Evolutionary conservation across 148 eudicot species (phyloP).

Genomic region (Camellia lanceoleosa): DNA sequence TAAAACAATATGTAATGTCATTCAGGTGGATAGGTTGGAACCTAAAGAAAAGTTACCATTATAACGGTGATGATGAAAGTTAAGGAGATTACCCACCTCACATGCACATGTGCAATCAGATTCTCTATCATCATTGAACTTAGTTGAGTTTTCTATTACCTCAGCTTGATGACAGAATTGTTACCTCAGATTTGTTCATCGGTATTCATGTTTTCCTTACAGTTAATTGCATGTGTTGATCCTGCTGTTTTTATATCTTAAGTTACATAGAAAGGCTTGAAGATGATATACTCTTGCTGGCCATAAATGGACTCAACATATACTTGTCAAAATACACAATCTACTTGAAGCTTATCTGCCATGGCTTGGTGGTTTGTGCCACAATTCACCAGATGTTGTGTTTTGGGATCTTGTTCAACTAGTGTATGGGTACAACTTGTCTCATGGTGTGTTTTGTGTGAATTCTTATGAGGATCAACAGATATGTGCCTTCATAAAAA

Average conservation of each 20-base stretch:
- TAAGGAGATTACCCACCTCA: background rate
- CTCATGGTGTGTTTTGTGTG: too few relatives aligned
- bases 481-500: background rate
- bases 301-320: background rate
- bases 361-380: conserved; percentile 2
- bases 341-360: background rate
- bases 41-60: background rate
- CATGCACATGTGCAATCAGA: background rate
- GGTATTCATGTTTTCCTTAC: too few relatives aligned
- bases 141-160: background rate
- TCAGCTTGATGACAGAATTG: background rate
- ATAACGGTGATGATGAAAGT: background rate
- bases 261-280: background rate
- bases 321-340: too few relatives aligned
- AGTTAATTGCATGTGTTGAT: background rate
- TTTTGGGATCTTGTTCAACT: background rate
- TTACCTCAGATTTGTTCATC: background rate
- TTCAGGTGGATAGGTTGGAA: conserved; percentile 1
- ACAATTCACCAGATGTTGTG: background rate
- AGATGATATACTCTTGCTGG: background rate
- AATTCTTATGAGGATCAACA: background rate
- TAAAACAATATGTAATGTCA: background rate
- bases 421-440: background rate
- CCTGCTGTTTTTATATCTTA: background rate
- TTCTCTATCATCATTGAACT: too few relatives aligned